Evolutionary conservation across 1,284 basidiomycete genomes (phyloP).

Genomic region (Mycena citricolor): DNA sequence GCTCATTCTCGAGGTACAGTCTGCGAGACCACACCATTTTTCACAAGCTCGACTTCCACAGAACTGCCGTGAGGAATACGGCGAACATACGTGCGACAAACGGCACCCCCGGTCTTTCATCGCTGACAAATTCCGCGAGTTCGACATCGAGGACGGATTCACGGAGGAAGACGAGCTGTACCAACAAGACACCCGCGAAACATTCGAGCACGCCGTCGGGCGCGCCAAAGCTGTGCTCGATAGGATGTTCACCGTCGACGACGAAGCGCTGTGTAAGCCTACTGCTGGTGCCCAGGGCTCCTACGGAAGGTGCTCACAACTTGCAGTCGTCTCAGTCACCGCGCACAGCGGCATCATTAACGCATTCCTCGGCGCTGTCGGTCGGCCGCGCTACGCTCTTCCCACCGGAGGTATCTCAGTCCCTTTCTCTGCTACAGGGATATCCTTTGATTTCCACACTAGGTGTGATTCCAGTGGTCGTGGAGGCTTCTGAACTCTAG

Average conservation of each 20-base stretch:
- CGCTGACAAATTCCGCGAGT: conserved; percentile 53
- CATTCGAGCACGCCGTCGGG: conserved; percentile 49
- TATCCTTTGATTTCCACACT: neutral
- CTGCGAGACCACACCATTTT: neutral
- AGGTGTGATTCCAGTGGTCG: conserved; percentile 34
- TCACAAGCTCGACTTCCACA: conserved; percentile 25
- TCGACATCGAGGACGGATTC: conserved; percentile 66
- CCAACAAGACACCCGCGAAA: conserved; percentile 66
- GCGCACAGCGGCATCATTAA: conserved; percentile 62
- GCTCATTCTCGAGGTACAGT: conserved; percentile 52
- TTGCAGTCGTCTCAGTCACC: conserved; percentile 61
- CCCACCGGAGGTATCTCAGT: conserved; percentile 58
- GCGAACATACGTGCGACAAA: conserved; percentile 75
- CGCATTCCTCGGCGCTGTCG: conserved; percentile 47
- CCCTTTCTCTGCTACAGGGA: neutral
- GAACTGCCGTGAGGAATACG: conserved; percentile 68
- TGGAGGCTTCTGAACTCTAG: too few relatives aligned
- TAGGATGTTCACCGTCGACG: conserved; percentile 46
- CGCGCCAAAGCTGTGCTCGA: conserved; percentile 63
- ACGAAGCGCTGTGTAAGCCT: conserved; percentile 26
- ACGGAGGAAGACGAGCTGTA: conserved; percentile 74
- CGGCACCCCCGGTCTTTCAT: conserved; percentile 59
- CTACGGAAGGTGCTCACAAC: neutral
- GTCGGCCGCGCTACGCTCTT: conserved; percentile 44
- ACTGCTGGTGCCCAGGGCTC: neutral